Evolutionary conservation across 495 filamentous ascomycete species (phyloP), one percentile per base, ranked within the genome.

Genomic region (Aspergillus sclerotiicarbonarius): DNA sequence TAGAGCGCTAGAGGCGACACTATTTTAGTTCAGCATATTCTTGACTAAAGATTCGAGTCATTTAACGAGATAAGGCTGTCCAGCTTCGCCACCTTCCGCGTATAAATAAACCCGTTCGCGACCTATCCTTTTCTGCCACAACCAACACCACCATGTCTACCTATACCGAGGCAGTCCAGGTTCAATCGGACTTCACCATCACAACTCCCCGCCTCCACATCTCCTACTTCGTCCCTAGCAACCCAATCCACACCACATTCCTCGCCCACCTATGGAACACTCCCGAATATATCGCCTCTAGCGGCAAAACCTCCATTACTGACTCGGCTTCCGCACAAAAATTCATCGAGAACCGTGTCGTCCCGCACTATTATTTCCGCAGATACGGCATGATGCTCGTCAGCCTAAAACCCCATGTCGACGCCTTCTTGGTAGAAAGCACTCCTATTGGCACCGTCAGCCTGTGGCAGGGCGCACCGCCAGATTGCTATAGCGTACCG

Each of bases 251-350:
- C 61, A 67, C 67, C 57, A 58, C 65, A 47, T 77, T 77, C 46
- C 56, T 76, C 8, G 64, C 69, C 25, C 48, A 57, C 20, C 58
- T 77, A 9, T 76, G 70, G 63, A 76, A 65, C 45, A 67, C 62
- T n/a, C 70, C 71, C 19, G 64, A 72, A 10, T 65, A 69, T 33
- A 65, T 69, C 46, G 51, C 52, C 9, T 59, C 53, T 10, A 57
- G 53, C 19, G 68, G 73, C n/a, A 46, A 52, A 8, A 64, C 59
- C 1, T 41, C 52, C 20, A 62, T 74, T 21, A 56, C 60, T 20
- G 65, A 62, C 6, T 54, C 68, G 7, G 63, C 63, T 13, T 61
- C 59, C 15, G 72, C 71, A 18, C 56, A 54, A 3, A 19, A 51
- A 6, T 66, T 62, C 8, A 60, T 73, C 9, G 53, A 53, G 33